These are phyloP conservation scores for Wallemia hederae DNA, from an alignment of 1,284 basidiomycete species.

Conservation along the genomic window DNA sequence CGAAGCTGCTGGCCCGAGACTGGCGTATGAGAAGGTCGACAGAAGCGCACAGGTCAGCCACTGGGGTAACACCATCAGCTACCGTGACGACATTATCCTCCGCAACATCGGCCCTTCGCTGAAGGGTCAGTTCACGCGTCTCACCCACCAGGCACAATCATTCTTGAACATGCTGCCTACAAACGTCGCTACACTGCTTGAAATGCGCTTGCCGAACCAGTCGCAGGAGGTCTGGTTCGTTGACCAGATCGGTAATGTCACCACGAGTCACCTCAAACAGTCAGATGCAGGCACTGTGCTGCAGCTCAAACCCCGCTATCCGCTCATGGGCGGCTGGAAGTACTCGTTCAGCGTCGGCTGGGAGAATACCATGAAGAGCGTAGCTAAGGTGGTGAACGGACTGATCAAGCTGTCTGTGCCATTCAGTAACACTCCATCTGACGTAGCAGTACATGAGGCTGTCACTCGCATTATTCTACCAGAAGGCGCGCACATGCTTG, in stretches of 20 bases:
- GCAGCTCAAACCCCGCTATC: slow-evolving; percentile 69
- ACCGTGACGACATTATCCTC: slow-evolving; percentile 59
- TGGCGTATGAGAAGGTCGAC: slow-evolving; percentile 25
- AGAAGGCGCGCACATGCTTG: slow-evolving; percentile 62
- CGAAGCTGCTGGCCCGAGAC: neutral
- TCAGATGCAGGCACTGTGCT: slow-evolving; percentile 27
- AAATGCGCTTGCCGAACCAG: slow-evolving; percentile 47
- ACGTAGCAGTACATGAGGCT: slow-evolving; percentile 51
- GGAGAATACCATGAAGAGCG: slow-evolving; percentile 53
- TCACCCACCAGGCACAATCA: slow-evolving; percentile 51
- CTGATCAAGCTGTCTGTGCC: slow-evolving; percentile 52
- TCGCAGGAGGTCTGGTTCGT: slow-evolving; percentile 59
- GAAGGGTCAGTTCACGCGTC: slow-evolving; percentile 81
- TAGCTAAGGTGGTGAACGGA: slow-evolving; percentile 29
- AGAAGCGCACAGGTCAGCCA: slow-evolving; percentile 74
- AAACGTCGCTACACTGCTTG: slow-evolving; percentile 38
- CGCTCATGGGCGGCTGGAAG: slow-evolving; percentile 89
- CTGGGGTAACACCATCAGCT: slow-evolving; percentile 83
- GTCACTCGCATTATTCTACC: slow-evolving; percentile 58
- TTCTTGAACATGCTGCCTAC: slow-evolving; percentile 31
- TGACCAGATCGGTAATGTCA: slow-evolving; percentile 83
- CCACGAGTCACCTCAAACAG: slow-evolving; percentile 56
- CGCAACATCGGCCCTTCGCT: slow-evolving; percentile 69
- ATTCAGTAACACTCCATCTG: slow-evolving; percentile 51
- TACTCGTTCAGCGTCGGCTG: slow-evolving; percentile 83